These are phyloP conservation scores for Phylloporus sp. DNA, from an alignment of 768 basidiomycete species.

Conservation along the genomic window DNA sequence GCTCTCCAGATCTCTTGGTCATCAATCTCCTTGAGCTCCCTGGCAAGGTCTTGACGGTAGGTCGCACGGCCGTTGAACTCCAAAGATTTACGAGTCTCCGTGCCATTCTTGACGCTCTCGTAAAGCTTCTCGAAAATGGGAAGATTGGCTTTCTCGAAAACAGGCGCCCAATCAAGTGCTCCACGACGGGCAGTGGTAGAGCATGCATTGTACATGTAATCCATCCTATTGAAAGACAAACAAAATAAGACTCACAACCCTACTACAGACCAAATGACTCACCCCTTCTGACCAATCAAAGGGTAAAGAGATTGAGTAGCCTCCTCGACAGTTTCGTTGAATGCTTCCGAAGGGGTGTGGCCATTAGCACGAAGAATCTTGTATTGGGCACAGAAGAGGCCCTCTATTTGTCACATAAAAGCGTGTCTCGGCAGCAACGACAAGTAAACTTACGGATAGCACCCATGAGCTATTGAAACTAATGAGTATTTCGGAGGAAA, in stretches of 20 bases:
- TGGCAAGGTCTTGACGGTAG: constrained; percentile 89
- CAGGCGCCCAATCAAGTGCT: constrained; percentile 97
- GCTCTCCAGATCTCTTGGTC: constrained; percentile 99
- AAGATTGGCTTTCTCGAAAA: constrained; percentile 91
- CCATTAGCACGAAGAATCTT: constrained; percentile 95
- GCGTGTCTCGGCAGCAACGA: background rate
- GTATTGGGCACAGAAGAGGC: constrained; percentile 98
- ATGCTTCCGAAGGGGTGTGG: constrained; percentile 96
- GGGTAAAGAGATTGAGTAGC: constrained; percentile 99
- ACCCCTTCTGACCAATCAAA: constrained; percentile 93
- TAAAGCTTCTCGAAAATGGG: constrained; percentile 96
- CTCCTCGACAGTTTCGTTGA: constrained; percentile 99
- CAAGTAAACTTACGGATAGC: constrained; percentile 69
- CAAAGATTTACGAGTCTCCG: constrained; percentile 94
- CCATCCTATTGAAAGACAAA: constrained; percentile 59
- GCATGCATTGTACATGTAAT: constrained; percentile 99
- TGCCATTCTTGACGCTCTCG: constrained; percentile 90
- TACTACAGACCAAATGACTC: constrained; percentile 21
- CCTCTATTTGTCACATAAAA: constrained; percentile 52
- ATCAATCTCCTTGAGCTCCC: constrained; percentile 92
- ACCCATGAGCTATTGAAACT: constrained; percentile 75
- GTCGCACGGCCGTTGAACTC: constrained; percentile 92
- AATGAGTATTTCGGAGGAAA: constrained; percentile 4
- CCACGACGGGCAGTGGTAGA: constrained; percentile 99
- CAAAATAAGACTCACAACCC: background rate